Evolutionary conservation across 345 rosid genomes (phyloP).

Genomic region (Schrenkiella parvula): DNA sequence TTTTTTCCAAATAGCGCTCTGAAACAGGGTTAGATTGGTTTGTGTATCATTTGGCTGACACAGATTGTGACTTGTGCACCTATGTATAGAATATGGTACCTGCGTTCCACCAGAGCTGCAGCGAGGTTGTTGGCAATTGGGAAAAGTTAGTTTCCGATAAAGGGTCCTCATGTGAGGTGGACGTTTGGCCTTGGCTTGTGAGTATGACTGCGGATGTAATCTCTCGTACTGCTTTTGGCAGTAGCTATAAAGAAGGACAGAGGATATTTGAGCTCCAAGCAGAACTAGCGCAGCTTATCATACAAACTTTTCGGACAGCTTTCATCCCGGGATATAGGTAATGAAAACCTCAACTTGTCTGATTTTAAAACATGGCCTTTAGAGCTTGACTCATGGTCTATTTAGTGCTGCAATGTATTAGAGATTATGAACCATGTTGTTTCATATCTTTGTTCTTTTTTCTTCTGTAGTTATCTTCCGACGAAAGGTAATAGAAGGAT

Average conservation of each 20-base stretch:
- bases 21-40: neutral
- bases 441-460: neutral
- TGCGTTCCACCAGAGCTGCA: conserved; percentile 36
- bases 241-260: conserved; percentile 65
- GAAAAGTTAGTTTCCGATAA: conserved; percentile 8
- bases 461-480: conserved; percentile 36
- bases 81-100: conserved; percentile 26
- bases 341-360: neutral
- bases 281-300: conserved; percentile 32
- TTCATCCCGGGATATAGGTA: conserved; percentile 66
- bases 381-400: neutral
- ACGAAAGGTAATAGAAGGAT: conserved; percentile 31
- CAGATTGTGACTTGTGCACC: neutral
- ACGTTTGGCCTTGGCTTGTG: conserved; percentile 39
- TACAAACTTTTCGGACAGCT: conserved; percentile 15
- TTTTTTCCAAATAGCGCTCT: neutral
- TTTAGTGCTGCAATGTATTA: neutral
- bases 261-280: conserved; percentile 49
- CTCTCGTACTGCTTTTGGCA: conserved; percentile 60
- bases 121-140: conserved; percentile 31
- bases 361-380: neutral
- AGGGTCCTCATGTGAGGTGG: conserved; percentile 31
- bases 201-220: conserved; percentile 39
- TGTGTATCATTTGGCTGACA: neutral
- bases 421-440: neutral